Base-by-base conservation (phyloP, 2,329 filamentous ascomycete genomes). In the Aspergillus novoparasiticus region DNA sequence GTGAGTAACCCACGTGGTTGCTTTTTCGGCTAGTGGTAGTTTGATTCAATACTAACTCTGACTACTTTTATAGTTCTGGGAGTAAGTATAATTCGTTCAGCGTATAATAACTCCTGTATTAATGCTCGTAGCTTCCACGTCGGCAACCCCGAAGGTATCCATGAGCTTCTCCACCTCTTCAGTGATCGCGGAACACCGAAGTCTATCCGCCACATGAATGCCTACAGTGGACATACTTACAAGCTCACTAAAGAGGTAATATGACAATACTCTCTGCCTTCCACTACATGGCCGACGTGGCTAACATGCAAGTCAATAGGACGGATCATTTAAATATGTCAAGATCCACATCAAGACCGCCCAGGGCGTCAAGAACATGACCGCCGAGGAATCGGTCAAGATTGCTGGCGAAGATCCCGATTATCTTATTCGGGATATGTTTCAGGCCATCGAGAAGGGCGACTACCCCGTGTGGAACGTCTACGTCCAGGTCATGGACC, bases 401-500 rank as follows among this genome's bases (percentile, higher is more conserved):
- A 78, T 93, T 0, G 84, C 82, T 6, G 89, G 90, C 0, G 87
- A 91, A 68, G 89, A 94, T 61, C 90, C 90, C 0, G 91, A 94
- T 64, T 94, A 91, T 77, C 90, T 94, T 68, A 86, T 90, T 58
- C 91, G 90, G 72, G 91, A 94, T 67, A 81, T 94, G 1, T 84
- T 82, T 68, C 86, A 91, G 64, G 90, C 90, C 6, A 94, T 94
- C 57, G 86, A 90, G 12, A 87, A 81, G 28, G 89, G 89, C 5
- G 82, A 83, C 0, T 93, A 83, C 68, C 90, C 91, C 11, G 89
- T 87, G 70, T 94, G 90, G 90, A 88, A 89, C 69, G 90, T 94
- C 64, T 90, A 89, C 54, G 89, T 95, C 16, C 91, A 94, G 72
- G 82, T 88, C 9, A 85, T 94, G 48, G 84, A 88, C 0, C 90